These are phyloP conservation scores for Colletotrichum orchidophilum DNA, from an alignment of 2,329 filamentous ascomycete species.

Conservation along the genomic window DNA sequence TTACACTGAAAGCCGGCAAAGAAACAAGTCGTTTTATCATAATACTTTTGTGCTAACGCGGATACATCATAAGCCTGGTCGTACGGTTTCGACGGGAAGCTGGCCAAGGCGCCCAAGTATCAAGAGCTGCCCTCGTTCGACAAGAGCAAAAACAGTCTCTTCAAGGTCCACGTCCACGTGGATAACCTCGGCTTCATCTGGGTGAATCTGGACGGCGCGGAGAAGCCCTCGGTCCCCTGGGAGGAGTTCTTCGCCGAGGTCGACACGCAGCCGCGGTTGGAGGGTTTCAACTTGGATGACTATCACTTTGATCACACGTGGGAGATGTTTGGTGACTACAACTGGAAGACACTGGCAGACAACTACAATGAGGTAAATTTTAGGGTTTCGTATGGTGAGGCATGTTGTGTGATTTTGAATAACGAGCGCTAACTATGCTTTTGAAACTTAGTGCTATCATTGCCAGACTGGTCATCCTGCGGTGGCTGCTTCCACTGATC, in stretches of 20 bases:
- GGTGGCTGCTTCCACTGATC: slow-evolving; percentile 51
- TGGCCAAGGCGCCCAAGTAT: slow-evolving; percentile 55
- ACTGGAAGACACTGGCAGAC: slow-evolving; percentile 53
- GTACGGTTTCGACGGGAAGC: slow-evolving; percentile 52
- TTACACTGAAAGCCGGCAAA: background rate
- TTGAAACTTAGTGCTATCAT: slow-evolving; percentile 48
- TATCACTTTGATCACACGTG: slow-evolving; percentile 42
- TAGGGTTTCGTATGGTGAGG: too few species aligned
- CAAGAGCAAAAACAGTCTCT: slow-evolving; percentile 48
- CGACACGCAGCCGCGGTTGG: slow-evolving; percentile 36
- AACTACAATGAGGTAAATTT: slow-evolving; percentile 54
- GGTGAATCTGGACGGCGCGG: slow-evolving; percentile 55
- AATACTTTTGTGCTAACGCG: background rate
- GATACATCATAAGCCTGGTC: slow-evolving; percentile 47
- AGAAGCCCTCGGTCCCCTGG: slow-evolving; percentile 50
- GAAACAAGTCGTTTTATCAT: background rate
- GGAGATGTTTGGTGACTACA: slow-evolving; percentile 45
- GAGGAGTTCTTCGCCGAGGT: slow-evolving; percentile 47
- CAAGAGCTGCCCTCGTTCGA: slow-evolving; percentile 50
- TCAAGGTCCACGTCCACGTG: slow-evolving; percentile 55
- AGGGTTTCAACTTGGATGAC: slow-evolving; percentile 36
- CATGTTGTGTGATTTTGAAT: too few species aligned
- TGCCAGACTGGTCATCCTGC: slow-evolving; percentile 58
- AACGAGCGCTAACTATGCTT: background rate
- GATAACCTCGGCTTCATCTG: slow-evolving; percentile 58